phyloP scores from a whole-genome alignment of 176 grass and related monocot genomes.

The Phoenix dactylifera region DNA sequence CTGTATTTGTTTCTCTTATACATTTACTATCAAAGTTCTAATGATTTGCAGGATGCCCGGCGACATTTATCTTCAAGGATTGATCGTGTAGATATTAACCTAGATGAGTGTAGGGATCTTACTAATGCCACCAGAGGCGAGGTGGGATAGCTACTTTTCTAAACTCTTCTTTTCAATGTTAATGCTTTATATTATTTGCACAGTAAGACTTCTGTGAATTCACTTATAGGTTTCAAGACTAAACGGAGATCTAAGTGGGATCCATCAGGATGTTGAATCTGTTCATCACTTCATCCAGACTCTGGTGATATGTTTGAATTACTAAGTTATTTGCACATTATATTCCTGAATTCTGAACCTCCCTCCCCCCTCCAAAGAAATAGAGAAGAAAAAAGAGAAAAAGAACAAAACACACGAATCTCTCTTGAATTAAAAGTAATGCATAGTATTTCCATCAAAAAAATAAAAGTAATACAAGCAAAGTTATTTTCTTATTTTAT shows the following conservation, averaged over 20 bases:
- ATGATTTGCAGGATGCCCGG: constrained; percentile 55
- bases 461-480: too few species aligned
- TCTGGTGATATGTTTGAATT: constrained; percentile 36
- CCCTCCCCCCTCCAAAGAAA: too few species aligned
- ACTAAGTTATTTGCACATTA: too few species aligned
- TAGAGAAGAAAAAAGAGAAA: too few species aligned
- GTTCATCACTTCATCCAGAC: constrained; percentile 78
- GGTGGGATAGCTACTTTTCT: constrained; percentile 23
- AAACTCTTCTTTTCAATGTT: background rate
- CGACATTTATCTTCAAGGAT: constrained; percentile 69
- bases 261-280: constrained; percentile 74
- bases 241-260: constrained; percentile 58
- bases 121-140: constrained; percentile 51
- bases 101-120: constrained; percentile 82
- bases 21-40: constrained; percentile 6
- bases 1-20: too few species aligned
- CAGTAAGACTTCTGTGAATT: constrained; percentile 4
- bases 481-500: too few species aligned
- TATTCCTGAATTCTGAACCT: too few species aligned
- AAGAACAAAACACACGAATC: too few species aligned
- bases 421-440: too few species aligned
- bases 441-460: too few species aligned
- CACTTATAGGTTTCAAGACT: constrained; percentile 53
- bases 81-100: constrained; percentile 61
- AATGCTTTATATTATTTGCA: constrained; percentile 4